Conservation (phyloP, 768 basidiomycete genomes). For the Leccinum broughii region DNA sequence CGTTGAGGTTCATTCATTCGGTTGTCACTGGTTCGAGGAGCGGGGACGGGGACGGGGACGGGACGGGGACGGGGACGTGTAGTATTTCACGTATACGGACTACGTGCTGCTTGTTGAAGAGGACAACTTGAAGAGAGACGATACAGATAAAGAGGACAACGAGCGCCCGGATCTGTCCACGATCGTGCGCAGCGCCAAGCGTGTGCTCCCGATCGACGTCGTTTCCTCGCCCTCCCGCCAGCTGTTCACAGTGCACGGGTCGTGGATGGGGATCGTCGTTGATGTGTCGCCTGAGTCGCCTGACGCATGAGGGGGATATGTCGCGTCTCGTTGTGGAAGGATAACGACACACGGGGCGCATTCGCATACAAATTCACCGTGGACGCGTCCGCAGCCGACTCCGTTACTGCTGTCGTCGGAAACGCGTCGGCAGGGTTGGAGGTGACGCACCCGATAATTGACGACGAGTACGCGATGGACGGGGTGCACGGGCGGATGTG, state of each 20-base stretch:
- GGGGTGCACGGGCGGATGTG: constrained; percentile 14
- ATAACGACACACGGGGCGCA: background rate
- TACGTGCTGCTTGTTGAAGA: constrained; percentile 6
- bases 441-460: background rate
- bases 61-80: no score
- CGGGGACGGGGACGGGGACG: no score
- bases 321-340: background rate
- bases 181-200: constrained; percentile 9
- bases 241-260: constrained; percentile 8
- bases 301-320: constrained; percentile 9
- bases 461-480: constrained; percentile 8
- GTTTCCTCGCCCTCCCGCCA: constrained; percentile 4
- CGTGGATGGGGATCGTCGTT: constrained; percentile 15
- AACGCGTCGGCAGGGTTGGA: constrained; percentile 9
- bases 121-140: background rate
- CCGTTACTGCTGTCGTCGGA: constrained; percentile 8
- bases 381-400: constrained; percentile 14
- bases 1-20: constrained; percentile 24
- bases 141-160: background rate
- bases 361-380: constrained; percentile 15
- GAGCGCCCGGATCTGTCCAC: background rate
- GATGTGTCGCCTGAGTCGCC: constrained; percentile 12
- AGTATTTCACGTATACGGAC: constrained; percentile 16
- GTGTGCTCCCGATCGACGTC: constrained; percentile 10
- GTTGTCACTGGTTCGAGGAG: no score